Evolutionary conservation across 1,284 basidiomycete genomes (phyloP).

Genomic region (Malassezia brasiliensis): DNA sequence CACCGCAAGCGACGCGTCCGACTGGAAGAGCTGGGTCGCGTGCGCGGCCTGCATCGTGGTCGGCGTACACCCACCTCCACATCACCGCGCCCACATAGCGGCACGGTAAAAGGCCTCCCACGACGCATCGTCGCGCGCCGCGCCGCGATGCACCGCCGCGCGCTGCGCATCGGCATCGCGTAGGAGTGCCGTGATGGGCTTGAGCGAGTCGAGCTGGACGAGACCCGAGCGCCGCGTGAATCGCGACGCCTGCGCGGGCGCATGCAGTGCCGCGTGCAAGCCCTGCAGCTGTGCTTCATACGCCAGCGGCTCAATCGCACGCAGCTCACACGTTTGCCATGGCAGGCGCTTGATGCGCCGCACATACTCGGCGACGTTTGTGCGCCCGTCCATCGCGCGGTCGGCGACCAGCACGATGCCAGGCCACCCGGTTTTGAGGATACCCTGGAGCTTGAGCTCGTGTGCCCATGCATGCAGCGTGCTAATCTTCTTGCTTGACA

Average conservation of each 20-base stretch:
- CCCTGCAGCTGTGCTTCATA: neutral
- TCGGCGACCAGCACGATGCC: slow-evolving; percentile 14
- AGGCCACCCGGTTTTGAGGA: slow-evolving; percentile 17
- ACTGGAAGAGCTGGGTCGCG: slow-evolving; percentile 21
- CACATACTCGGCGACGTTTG: slow-evolving; percentile 15
- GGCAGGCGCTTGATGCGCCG: slow-evolving; percentile 14
- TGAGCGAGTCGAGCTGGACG: slow-evolving; percentile 11
- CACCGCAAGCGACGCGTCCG: slow-evolving; percentile 18
- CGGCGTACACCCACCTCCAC: neutral
- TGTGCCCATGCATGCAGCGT: slow-evolving; percentile 13
- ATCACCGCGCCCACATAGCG: slow-evolving; percentile 2
- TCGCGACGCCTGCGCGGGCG: neutral
- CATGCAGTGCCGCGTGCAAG: neutral
- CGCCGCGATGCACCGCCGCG: neutral
- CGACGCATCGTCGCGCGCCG: neutral
- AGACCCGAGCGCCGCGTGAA: slow-evolving; percentile 11
- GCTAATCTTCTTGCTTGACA: slow-evolving; percentile 11
- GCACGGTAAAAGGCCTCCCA: slow-evolving; percentile 10
- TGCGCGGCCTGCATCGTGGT: slow-evolving; percentile 3
- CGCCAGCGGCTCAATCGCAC: neutral
- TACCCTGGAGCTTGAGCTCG: slow-evolving; percentile 13
- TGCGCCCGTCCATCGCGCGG: neutral
- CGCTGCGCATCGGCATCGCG: neutral
- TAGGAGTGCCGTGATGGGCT: slow-evolving; percentile 1
- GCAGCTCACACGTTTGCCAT: slow-evolving; percentile 16